These are phyloP conservation scores for Fusarium pseudocircinatum DNA, from an alignment of 2,329 filamentous ascomycete genomes.

Conservation along the genomic window DNA sequence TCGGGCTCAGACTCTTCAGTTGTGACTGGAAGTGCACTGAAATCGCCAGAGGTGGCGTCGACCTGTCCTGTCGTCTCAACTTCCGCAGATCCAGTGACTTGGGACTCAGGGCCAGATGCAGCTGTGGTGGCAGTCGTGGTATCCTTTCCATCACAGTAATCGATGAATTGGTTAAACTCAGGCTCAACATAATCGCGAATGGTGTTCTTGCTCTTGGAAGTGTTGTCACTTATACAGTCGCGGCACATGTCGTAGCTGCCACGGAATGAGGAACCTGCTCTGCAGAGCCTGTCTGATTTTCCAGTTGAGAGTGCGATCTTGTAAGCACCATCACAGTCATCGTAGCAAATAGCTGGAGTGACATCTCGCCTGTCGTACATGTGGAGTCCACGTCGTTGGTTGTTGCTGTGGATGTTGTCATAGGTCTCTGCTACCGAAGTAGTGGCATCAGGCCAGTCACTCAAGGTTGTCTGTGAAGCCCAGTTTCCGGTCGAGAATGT, in stretches of 20 bases:
- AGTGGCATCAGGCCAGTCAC: constrained; percentile 43
- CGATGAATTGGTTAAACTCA: constrained; percentile 56
- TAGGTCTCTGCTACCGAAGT: constrained; percentile 21
- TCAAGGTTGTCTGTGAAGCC: constrained; percentile 60
- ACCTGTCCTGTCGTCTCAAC: constrained; percentile 43
- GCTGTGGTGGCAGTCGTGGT: constrained; percentile 27
- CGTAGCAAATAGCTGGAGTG: constrained; percentile 61
- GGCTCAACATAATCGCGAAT: constrained; percentile 49
- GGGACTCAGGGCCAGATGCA: constrained; percentile 34
- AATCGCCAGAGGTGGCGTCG: constrained; percentile 33
- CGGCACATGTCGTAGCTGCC: constrained; percentile 51
- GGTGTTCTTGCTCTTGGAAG: constrained; percentile 39
- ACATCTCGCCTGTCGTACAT: constrained; percentile 53
- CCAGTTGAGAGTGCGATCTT: constrained; percentile 59
- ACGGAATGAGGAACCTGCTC: constrained; percentile 52
- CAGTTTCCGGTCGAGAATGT: constrained; percentile 66
- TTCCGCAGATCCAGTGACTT: constrained; percentile 33
- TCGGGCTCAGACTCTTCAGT: constrained; percentile 7
- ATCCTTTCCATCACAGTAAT: constrained; percentile 54
- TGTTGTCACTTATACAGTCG: constrained; percentile 51
- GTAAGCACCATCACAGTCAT: constrained; percentile 60
- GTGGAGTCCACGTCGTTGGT: constrained; percentile 33
- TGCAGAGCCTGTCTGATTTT: constrained; percentile 59
- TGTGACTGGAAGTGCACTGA: constrained; percentile 29
- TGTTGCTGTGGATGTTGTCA: constrained; percentile 11